Base-by-base conservation (phyloP, 495 filamentous ascomycete species). In the Jackrogersella minutella region DNA sequence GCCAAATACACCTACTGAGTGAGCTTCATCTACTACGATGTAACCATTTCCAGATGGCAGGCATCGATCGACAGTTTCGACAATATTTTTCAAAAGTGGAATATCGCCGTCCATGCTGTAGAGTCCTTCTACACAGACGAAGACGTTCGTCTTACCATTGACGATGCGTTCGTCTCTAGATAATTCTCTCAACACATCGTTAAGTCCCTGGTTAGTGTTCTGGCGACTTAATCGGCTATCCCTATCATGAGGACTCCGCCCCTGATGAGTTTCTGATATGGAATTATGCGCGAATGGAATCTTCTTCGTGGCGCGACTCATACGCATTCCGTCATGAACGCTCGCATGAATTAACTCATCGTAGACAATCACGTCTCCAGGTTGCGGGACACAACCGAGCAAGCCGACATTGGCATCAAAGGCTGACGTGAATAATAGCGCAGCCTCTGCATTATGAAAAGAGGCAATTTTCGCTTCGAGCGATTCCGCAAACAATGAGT, bases 91-190 rank as follows among this genome's bases (percentile, higher is more conserved):
- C 13, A 95, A 76, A 0, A 89, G 90, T 8, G 84, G 85, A 7
- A 91, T 69, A 74, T 93, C 90, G 0, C 91, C 91, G 71, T 94
- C 90, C 91, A 95, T 95, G 56, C 88, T 91, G 73, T 95, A 95
- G n/a, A 93, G 76, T 1, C 84, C 82, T 70, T 95, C 91, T 0
- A 93, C 79, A 1, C 87, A 87, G 17, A 94, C 80, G 66, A 94
- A 88, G 5, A 88, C 77, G 66, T 82, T 86, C 19, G 68, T 64
- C 36, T 71, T 66, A 2, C 84, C 81, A 11, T 62, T 68, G 30
- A 21, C 50, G 11, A 84, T 28, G 11, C 41, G 33, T 16, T 55
- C 36, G 13, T 57, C 64, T 4, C 51, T 30, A 13, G 60, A 36
- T 13, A 77, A 30, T 37, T 68, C 51, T 24, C 7, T 37, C n/a